Evolutionary conservation across 2,329 filamentous ascomycete species (phyloP), one percentile per base, ranked within the genome.

Genomic region (Aspergillus tubingensis): DNA sequence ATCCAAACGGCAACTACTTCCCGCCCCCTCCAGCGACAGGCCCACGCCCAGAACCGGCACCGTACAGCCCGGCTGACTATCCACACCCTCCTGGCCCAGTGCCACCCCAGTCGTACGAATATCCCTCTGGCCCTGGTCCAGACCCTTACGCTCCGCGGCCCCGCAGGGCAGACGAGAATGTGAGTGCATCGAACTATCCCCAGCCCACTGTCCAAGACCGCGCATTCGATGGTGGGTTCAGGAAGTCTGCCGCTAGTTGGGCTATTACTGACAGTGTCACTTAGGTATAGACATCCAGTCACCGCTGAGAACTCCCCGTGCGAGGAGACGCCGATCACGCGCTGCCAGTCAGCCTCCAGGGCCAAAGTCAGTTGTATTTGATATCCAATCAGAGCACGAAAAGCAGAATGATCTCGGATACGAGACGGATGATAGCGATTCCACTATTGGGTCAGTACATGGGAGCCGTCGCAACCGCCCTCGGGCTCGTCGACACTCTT

Each of bases 161-260:
- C 53, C 70, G 74, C 63, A 72, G 77, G 65, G 75, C 73, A 61
- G 79, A 81, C 72, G 80, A 82, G 70, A 82, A 81, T 80, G 80
- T 82, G 79, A 82, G 80, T 81, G 72, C 70, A 66, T 65, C 65
- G 64, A 72, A 69, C 65, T 69, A 68, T 69, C 66, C 67, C 71
- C 72, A 69, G 67, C 65, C 71, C 70, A 68, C 69, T 71, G 70
- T 74, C 70, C 68, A 74, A 69, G 67, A 72, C 68, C 72, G 70
- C 67, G 66, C 66, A 68, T 65, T 71, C 66, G 71, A 78, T 76
- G 78, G 78, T 80, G 78, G 73, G 78, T 81, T 74, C 64, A 62
- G 54, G 65, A 66, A 27, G 41, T 65, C 60, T 57, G 50, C 36
- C 44, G n/a, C 23, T 54, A 39, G 10, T 44, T 15, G 49, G 30